These are phyloP conservation scores for Helianthus tuberosus DNA, from an alignment of 129 eudicot species.

Conservation along the genomic window DNA sequence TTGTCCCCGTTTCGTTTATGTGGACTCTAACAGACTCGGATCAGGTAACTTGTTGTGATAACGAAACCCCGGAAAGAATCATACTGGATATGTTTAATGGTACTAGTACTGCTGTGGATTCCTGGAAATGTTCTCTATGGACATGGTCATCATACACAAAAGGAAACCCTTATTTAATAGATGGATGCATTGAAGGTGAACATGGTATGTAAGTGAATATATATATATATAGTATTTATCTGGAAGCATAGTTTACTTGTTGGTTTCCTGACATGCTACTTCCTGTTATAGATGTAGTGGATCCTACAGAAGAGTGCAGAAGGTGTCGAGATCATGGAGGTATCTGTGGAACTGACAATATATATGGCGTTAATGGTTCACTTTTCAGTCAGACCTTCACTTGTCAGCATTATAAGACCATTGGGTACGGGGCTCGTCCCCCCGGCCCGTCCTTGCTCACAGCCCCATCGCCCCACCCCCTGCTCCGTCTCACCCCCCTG, in stretches of 20 bases:
- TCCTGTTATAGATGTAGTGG: neutral
- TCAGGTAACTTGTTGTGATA: neutral
- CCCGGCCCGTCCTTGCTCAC: too few relatives aligned
- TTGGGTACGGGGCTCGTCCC: too few relatives aligned
- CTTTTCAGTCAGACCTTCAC: neutral
- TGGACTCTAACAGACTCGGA: neutral
- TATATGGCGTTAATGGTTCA: neutral
- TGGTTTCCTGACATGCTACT: neutral
- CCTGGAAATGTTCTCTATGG: neutral
- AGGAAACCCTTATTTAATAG: neutral
- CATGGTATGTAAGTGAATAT: neutral
- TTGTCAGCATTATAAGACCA: neutral
- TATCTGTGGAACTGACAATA: neutral
- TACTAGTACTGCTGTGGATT: neutral
- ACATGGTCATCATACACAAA: too few relatives aligned
- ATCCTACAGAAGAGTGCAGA: neutral
- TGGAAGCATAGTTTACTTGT: neutral
- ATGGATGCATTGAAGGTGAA: neutral
- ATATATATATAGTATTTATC: neutral
- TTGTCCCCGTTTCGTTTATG: neutral
- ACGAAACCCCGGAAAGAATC: rapidly evolving
- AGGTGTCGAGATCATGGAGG: neutral
- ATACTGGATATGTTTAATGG: neutral
- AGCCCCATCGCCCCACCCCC: too few relatives aligned
- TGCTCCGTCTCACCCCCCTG: too few relatives aligned